Conservation (phyloP, 148 eudicot genomes). For the Spergularia marina region DNA sequence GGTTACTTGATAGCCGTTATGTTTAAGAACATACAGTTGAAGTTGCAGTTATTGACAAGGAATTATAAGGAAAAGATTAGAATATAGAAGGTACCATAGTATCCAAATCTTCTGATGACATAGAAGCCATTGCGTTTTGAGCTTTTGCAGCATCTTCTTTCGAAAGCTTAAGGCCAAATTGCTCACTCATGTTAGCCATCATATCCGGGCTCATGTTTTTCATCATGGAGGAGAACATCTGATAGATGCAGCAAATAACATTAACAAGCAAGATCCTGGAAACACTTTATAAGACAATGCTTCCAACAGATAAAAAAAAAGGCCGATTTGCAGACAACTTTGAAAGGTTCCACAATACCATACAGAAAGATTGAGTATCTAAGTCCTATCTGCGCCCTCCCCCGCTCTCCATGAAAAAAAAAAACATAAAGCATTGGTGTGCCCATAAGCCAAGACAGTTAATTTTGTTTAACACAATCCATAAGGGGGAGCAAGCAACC, state of each 20-base stretch:
- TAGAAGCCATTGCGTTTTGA: conserved; percentile 92
- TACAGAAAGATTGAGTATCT: background rate
- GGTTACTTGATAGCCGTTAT: background rate
- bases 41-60: background rate
- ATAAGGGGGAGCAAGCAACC: background rate
- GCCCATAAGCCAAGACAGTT: background rate
- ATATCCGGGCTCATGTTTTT: conserved; percentile 97
- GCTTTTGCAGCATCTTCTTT: conserved; percentile 95
- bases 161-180: conserved; percentile 88
- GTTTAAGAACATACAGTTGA: background rate
- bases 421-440: background rate
- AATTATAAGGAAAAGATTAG: background rate
- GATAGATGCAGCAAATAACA: conserved; percentile 20
- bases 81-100: conserved; percentile 56
- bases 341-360: background rate
- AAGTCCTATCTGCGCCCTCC: too few species aligned
- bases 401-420: background rate
- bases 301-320: background rate
- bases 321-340: background rate
- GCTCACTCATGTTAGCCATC: conserved; percentile 98
- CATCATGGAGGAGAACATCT: conserved; percentile 91
- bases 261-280: background rate
- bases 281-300: background rate
- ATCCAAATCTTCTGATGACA: conserved; percentile 85
- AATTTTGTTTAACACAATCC: background rate